phyloP scores from a whole-genome alignment of 176 grass and related monocot genomes.

The Bolboschoenus planiculmis region DNA sequence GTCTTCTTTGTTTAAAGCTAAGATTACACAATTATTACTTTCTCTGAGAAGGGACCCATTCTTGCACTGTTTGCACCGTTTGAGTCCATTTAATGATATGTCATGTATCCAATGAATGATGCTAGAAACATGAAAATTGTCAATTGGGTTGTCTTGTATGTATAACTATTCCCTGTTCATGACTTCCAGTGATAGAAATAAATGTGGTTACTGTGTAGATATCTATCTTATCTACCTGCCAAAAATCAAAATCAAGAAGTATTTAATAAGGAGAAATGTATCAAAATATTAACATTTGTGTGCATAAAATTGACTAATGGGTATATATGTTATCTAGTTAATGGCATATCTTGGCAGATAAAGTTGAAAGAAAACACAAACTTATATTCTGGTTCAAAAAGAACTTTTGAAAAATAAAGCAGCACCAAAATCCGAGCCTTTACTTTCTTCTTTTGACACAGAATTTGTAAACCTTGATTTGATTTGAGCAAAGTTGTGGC shows the following conservation, averaged over 20 bases:
- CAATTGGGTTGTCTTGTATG: not conserved
- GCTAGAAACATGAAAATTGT: not conserved
- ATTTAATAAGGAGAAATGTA: not conserved
- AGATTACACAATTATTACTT: conserved; percentile 13
- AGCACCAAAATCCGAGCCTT: not conserved
- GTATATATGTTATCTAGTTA: not conserved
- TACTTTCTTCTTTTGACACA: conserved; percentile 4
- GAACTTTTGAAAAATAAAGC: not conserved
- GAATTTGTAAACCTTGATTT: not conserved
- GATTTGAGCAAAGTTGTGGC: not conserved
- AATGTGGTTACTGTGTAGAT: not conserved
- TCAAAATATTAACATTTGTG: not conserved
- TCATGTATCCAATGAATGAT: not conserved
- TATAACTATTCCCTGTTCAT: not conserved
- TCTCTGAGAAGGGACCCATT: not conserved
- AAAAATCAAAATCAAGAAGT: not conserved
- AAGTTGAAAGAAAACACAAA: not conserved
- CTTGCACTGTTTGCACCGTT: not conserved
- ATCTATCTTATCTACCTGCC: not conserved
- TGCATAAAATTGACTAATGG: not conserved
- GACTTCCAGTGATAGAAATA: not conserved
- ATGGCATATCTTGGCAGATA: not conserved
- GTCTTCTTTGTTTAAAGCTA: conserved; percentile 31
- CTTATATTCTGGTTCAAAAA: not conserved
- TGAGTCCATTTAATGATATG: not conserved